Evolutionary conservation across 352 stramenopile species (phyloP), one percentile per base, ranked within the genome.

Genomic region (Phytophthora foliorum): DNA sequence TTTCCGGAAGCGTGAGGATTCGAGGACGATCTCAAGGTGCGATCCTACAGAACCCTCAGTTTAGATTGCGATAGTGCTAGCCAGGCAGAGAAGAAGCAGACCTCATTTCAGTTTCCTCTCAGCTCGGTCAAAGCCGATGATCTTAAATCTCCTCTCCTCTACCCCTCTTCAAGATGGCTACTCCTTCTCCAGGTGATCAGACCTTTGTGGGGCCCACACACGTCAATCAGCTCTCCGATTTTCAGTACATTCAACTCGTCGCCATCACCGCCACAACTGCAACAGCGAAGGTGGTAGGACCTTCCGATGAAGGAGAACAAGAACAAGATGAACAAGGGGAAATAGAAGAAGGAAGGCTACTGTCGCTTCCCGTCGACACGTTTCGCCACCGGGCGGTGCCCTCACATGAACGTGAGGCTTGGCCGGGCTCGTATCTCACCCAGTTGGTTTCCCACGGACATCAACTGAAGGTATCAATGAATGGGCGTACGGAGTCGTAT

Each of bases 181-280:
- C 24, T 13, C 52, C 52, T 50, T 39, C 4, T 13, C 14, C 36
- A 3, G 38, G 38, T 13, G 38, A 59, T 38, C 32, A 57, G 3
- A 34, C 45, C 3, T 65, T 65, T 10, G 27, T 52, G 10, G 46
- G 57, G 2, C 48, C 38, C 0, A 6, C 17, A 0, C 48, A 66
- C 25, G 16, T 42, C 3, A 44, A n/a, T 14, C 10, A 66, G 4
- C 38, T 66, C 5, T 16, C 17, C 7, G 48, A 54, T 3, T 67
- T 67, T 41, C 58, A 54, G 39, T 67, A 67, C 29, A 21, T 67
- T 6, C 27, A 59, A 21, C 21, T 56, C 7, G 45, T 63, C 24
- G 34, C 14, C 1, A 4, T 54, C 42, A 17, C 27, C 16, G 31
- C 17, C 21, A 13, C 9, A 2, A 53, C 19, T 3, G 31, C 42